phyloP scores from a whole-genome alignment of 495 filamentous ascomycete genomes.

The Pseudevernia furfuracea region DNA sequence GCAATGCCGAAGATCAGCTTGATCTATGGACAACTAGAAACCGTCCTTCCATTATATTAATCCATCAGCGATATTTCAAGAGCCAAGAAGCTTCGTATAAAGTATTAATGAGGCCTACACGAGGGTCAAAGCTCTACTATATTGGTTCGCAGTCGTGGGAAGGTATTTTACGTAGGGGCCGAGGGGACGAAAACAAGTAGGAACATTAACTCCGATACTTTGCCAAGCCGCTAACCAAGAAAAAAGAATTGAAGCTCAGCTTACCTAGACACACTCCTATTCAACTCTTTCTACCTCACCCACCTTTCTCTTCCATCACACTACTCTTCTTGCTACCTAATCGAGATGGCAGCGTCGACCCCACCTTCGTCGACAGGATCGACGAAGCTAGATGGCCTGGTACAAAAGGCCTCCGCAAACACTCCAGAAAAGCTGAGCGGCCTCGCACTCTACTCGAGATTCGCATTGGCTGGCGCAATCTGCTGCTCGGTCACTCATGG shows the following conservation, averaged over 20 bases:
- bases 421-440: constrained; percentile 45
- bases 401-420: constrained; percentile 30
- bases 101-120: not conserved
- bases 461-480: constrained; percentile 87
- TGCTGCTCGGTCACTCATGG: constrained; percentile 95
- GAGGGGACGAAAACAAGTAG: not conserved
- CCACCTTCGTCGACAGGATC: constrained; percentile 32
- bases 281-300: too few species aligned
- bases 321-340: constrained; percentile 3
- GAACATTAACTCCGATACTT: constrained; percentile 5
- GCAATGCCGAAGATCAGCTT: not conserved
- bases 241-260: constrained; percentile 7
- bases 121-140: not conserved
- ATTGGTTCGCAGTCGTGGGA: too few species aligned
- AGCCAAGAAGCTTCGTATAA: not conserved
- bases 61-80: not conserved
- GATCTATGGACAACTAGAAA: not conserved
- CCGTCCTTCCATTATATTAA: not conserved
- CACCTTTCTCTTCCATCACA: not conserved
- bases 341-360: constrained; percentile 40
- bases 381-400: constrained; percentile 37
- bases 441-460: constrained; percentile 62
- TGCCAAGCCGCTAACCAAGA: constrained; percentile 15
- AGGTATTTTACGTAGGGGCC: not conserved
- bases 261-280: not conserved